These are phyloP conservation scores for Hypoxylon sp. DNA, from an alignment of 2,329 filamentous ascomycete species.

Conservation along the genomic window DNA sequence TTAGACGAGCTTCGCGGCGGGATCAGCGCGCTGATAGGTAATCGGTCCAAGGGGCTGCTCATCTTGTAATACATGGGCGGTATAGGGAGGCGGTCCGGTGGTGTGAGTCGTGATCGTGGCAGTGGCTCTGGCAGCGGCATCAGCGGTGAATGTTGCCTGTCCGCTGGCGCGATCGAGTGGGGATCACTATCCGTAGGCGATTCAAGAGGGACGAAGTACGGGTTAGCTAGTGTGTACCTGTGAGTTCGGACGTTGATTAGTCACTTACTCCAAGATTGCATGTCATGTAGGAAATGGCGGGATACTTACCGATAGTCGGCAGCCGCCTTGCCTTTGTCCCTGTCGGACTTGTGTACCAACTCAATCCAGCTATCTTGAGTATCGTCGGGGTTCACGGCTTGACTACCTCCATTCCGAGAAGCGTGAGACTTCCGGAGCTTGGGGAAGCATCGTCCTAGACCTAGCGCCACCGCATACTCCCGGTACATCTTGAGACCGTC, in stretches of 20 bases:
- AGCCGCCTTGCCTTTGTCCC: not conserved
- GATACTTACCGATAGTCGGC: conserved; percentile 20
- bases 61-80: not conserved
- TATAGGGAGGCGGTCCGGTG: not conserved
- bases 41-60: conserved; percentile 13
- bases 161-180: not conserved
- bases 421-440: conserved; percentile 1
- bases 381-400: not conserved
- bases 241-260: conserved; percentile 15
- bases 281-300: not conserved
- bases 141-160: not conserved
- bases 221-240: not conserved
- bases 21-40: conserved; percentile 18
- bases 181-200: not conserved
- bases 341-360: conserved; percentile 7
- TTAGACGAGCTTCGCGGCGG: conserved; percentile 21
- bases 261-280: not conserved
- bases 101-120: not conserved
- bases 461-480: conserved; percentile 33
- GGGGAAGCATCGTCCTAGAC: conserved; percentile 33
- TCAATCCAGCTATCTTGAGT: conserved; percentile 26
- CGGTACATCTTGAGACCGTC: conserved; percentile 68
- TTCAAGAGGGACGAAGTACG: conserved; percentile 2
- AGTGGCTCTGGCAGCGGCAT: not conserved
- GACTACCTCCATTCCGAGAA: not conserved